Evolutionary conservation across 805 yeast genomes (phyloP), one percentile per base, ranked within the genome.

Genomic region (Ogataea ramenticola): DNA sequence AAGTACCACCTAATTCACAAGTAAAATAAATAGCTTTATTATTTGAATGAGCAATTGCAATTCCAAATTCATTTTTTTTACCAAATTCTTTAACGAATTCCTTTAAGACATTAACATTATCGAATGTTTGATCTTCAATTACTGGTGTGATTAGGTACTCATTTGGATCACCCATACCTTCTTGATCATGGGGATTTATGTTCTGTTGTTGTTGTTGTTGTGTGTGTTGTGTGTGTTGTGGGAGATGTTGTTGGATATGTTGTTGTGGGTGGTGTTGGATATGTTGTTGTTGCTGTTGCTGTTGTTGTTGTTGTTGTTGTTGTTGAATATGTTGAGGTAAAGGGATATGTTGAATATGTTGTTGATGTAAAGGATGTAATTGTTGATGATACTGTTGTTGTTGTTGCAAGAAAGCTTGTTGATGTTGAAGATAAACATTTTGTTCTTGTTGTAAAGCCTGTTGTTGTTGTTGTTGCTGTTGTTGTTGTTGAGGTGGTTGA

Each of bases 1-100:
- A 75, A 22, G 72, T 63, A 21, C 81, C 81, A 38, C 81, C 81
- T 38, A 75, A 60, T 55, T 75, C 80, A 56, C 81, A 76, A 10
- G 80, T 76, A 56, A 74, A 76, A 57, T 76, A 76, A 47, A 76
- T 76, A 31, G 80, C 80, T 56, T 76, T 76, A 47, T 67, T 70
- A 56, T 76, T 76, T 31, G 79, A 74, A 58, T 76, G 80, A 24
- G 80, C 78, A 56, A 76, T 75, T 19, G 77, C 80, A 39, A 75
- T 76, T 5, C 80, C 80, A 60, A 76, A 75, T 41, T 77, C 79
- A 52, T 76, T 74, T 52, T 72, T 77, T 39, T 76, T 64, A 19
- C 79, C 79, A 62, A 75, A 76, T 46, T 75, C 80, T 42, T 68
- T 68, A 41, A 76, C 75, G 49, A 74, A 76, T 43, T 74, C 77